phyloP scores from a whole-genome alignment of 2,329 filamentous ascomycete species.

The Penicillium sclerotigenum region DNA sequence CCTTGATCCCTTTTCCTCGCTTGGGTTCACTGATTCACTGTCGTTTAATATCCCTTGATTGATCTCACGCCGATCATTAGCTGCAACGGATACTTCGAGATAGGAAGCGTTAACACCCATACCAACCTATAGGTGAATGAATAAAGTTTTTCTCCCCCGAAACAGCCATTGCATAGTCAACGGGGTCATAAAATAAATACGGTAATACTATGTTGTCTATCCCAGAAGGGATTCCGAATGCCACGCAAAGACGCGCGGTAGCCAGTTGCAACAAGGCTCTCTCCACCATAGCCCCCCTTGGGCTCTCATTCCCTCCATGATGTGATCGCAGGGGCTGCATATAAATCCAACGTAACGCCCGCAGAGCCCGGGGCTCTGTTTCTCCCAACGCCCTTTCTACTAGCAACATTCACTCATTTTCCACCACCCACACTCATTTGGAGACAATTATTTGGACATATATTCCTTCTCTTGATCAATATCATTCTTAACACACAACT shows the following conservation, averaged over 20 bases:
- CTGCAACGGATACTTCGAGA: not conserved
- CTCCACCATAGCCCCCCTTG: constrained; percentile 1
- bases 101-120: not conserved
- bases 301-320: constrained; percentile 1
- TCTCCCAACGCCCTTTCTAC: not conserved
- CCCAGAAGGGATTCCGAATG: not conserved
- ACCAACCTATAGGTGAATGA: not conserved
- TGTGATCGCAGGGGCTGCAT: constrained; percentile 12
- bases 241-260: not conserved
- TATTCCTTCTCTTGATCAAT: not conserved
- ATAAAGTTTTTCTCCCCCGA: not conserved
- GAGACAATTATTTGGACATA: constrained; percentile 8
- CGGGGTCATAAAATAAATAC: not conserved
- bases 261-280: not conserved
- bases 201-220: not conserved
- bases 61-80: not conserved
- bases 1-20: not conserved
- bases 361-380: not conserved
- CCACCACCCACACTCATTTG: constrained; percentile 11
- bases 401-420: constrained; percentile 5
- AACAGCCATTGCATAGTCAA: not conserved
- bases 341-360: constrained; percentile 12
- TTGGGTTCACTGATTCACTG: not conserved
- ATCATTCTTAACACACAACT: constrained; percentile 2
- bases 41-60: not conserved